These are phyloP conservation scores for Serendipita sp. DNA, from an alignment of 768 basidiomycete genomes.

Conservation along the genomic window DNA sequence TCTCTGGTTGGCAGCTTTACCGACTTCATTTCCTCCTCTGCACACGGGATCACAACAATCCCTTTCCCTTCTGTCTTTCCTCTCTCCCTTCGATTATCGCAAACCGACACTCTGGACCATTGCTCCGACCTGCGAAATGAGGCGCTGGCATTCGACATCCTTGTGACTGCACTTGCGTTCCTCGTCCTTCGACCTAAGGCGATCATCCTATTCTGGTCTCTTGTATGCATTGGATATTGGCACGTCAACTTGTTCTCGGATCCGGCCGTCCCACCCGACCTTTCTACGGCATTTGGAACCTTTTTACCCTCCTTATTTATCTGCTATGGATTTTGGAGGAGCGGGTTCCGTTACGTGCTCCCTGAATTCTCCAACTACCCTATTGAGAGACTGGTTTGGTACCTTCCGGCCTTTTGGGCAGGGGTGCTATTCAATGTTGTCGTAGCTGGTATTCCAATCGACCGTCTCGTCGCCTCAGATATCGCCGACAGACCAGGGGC, in stretches of 20 bases:
- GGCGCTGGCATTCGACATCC: slow-evolving; percentile 58
- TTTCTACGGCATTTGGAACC: slow-evolving; percentile 55
- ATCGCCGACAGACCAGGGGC: slow-evolving; percentile 49
- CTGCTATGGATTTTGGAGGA: slow-evolving; percentile 61
- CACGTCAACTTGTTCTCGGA: slow-evolving; percentile 69
- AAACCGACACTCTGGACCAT: slow-evolving; percentile 32
- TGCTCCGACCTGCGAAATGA: slow-evolving; percentile 55
- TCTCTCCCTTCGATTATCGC: slow-evolving; percentile 43
- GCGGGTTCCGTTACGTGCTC: slow-evolving; percentile 56
- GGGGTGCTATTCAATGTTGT: slow-evolving; percentile 62
- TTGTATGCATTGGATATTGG: slow-evolving; percentile 79
- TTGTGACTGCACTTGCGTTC: slow-evolving; percentile 51
- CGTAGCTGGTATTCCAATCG: slow-evolving; percentile 55
- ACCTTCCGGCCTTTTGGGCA: slow-evolving; percentile 63
- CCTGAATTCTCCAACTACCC: slow-evolving; percentile 52
- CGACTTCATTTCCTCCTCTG: slow-evolving; percentile 39
- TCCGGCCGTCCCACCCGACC: slow-evolving; percentile 47
- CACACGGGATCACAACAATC: slow-evolving; percentile 50
- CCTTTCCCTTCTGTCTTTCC: slow-evolving; percentile 61
- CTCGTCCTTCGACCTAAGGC: slow-evolving; percentile 55
- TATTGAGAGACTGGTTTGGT: slow-evolving; percentile 57
- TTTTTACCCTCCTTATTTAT: slow-evolving; percentile 71
- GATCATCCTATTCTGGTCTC: slow-evolving; percentile 53
- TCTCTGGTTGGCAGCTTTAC: slow-evolving; percentile 64
- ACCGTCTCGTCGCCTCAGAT: slow-evolving; percentile 56